phyloP scores from a whole-genome alignment of 2,329 filamentous ascomycete species.

The Fusarium denticulatum region DNA sequence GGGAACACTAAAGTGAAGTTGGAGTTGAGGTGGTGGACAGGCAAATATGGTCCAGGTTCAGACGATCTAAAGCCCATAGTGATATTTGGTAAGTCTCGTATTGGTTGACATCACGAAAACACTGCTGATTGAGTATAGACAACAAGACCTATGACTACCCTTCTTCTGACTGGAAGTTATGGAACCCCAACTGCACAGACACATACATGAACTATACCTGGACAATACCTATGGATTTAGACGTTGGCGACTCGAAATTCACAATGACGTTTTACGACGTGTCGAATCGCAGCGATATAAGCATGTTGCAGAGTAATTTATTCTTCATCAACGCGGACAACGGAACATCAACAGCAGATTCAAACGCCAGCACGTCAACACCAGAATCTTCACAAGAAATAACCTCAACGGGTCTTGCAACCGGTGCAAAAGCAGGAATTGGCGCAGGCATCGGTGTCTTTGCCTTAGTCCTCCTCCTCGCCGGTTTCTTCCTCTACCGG shows the following conservation, averaged over 20 bases:
- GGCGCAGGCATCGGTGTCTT: background rate
- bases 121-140: background rate
- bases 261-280: background rate
- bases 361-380: background rate
- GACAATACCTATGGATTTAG: background rate
- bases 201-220: background rate
- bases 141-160: slow-evolving; percentile 1
- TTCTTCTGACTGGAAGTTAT: background rate
- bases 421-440: background rate
- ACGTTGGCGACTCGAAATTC: background rate
- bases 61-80: background rate
- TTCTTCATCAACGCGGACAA: background rate
- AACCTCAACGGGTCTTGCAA: background rate
- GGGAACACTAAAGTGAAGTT: background rate
- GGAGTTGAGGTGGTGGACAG: background rate
- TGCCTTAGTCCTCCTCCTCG: background rate
- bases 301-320: background rate
- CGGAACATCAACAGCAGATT: background rate
- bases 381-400: background rate
- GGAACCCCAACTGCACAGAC: background rate
- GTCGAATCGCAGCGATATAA: background rate
- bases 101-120: no score
- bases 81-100: background rate
- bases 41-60: rapidly evolving
- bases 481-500: background rate